phyloP scores from a whole-genome alignment of 257 asterid genomes.

The Ballota nigra region DNA sequence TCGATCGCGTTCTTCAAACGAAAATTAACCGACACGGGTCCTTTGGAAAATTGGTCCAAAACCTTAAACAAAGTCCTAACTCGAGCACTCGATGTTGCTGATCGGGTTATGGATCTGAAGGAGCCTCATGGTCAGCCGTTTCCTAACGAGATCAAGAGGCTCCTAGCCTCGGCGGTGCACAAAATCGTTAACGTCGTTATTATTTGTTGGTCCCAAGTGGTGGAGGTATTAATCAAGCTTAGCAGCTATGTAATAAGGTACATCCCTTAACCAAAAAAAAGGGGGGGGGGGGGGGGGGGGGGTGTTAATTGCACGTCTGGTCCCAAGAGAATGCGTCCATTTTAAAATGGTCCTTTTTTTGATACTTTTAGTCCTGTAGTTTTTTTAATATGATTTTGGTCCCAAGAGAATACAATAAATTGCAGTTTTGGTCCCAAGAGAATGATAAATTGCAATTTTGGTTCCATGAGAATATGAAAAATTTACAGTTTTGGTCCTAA shows the following conservation, averaged over 20 bases:
- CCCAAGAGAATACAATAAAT: too few relatives aligned
- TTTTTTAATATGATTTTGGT: too few relatives aligned
- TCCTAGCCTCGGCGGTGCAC: neutral
- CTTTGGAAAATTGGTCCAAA: neutral
- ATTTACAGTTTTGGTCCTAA: too few relatives aligned
- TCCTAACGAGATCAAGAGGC: neutral
- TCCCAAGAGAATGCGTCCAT: too few relatives aligned
- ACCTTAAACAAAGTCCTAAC: neutral
- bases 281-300: too few relatives aligned
- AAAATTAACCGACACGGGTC: neutral
- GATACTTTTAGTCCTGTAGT: too few relatives aligned
- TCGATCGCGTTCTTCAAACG: neutral
- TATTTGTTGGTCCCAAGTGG: constrained; percentile 3
- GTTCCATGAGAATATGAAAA: too few relatives aligned
- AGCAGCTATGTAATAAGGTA: neutral
- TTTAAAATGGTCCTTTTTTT: too few relatives aligned
- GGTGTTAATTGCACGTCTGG: too few relatives aligned
- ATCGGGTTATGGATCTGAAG: neutral
- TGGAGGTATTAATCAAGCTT: neutral
- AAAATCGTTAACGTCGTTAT: neutral
- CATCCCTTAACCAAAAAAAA: too few relatives aligned
- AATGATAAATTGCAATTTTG: too few relatives aligned
- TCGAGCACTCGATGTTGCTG: neutral
- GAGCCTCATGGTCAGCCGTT: neutral
- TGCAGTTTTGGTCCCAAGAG: too few relatives aligned